phyloP scores from a whole-genome alignment of 306 rosid species.

The Ceratonia siliqua region DNA sequence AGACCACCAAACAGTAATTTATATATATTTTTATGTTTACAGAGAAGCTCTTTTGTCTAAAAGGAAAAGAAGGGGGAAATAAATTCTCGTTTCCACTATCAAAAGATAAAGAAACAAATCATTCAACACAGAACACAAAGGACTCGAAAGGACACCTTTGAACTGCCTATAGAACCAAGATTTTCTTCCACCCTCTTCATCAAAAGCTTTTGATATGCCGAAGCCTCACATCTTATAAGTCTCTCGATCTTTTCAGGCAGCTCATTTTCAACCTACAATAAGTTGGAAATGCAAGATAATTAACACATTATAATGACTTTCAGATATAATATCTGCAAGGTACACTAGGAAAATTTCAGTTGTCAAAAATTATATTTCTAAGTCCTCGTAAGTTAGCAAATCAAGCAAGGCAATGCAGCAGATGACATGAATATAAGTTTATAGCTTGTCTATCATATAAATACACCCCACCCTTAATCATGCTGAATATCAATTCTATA shows the following conservation, averaged over 20 bases:
- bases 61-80: not conserved
- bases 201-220: slow-evolving; percentile 97
- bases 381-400: slow-evolving; percentile 8
- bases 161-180: slow-evolving; percentile 85
- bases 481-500: not conserved
- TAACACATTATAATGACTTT: slow-evolving; percentile 21
- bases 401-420: not conserved
- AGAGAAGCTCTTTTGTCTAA: slow-evolving; percentile 14
- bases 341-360: not conserved
- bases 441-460: not conserved
- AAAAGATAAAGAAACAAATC: slow-evolving; percentile 17
- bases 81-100: not conserved
- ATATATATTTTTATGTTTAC: not conserved
- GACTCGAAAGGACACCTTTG: slow-evolving; percentile 56
- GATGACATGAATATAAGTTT: slow-evolving; percentile 12
- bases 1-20: slow-evolving; percentile 29
- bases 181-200: slow-evolving; percentile 99
- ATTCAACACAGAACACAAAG: slow-evolving; percentile 20
- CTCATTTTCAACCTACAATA: slow-evolving; percentile 83
- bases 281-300: slow-evolving; percentile 34
- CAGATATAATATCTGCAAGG: slow-evolving; percentile 14
- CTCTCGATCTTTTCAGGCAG: slow-evolving; percentile 98
- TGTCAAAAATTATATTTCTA: slow-evolving; percentile 19
- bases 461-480: not conserved
- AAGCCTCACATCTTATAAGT: slow-evolving; percentile 95